phyloP scores from a whole-genome alignment of 331 rosid genomes.

The Telfairia occidentalis region DNA sequence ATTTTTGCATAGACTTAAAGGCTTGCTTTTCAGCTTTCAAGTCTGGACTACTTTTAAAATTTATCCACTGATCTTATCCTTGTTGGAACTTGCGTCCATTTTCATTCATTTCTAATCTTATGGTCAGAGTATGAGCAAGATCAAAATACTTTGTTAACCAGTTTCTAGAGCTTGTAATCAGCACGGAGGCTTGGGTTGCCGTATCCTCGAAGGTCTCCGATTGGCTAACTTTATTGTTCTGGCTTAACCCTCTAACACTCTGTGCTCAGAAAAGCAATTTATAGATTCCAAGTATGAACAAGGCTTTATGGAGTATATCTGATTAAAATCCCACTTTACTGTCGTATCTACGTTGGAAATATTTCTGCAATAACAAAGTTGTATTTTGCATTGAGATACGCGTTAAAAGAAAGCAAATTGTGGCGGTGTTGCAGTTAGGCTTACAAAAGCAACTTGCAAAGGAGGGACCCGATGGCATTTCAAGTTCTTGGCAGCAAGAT shows the following conservation, averaged over 20 bases:
- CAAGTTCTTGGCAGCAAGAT: background rate
- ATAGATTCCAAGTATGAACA: background rate
- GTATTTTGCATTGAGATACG: conserved; percentile 8
- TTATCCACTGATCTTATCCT: background rate
- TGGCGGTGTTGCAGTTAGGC: background rate
- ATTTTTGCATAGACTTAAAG: background rate
- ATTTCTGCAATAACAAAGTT: background rate
- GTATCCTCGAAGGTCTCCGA: background rate
- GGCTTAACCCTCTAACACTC: background rate
- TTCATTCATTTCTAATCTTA: background rate
- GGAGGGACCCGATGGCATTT: background rate
- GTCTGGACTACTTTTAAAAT: background rate
- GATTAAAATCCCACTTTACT: background rate
- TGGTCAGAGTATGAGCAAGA: background rate
- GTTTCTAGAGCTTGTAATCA: background rate
- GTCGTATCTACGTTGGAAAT: background rate
- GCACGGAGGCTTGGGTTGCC: background rate
- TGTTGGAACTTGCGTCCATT: background rate
- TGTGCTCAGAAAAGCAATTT: background rate
- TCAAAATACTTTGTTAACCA: background rate
- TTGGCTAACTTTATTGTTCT: background rate
- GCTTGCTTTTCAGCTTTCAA: background rate
- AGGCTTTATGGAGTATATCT: background rate
- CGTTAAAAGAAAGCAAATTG: conserved; percentile 1
- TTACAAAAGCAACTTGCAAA: conserved; percentile 1